Evolutionary conservation across 306 rosid species (phyloP).

Genomic region (Cucurbita maxima): DNA sequence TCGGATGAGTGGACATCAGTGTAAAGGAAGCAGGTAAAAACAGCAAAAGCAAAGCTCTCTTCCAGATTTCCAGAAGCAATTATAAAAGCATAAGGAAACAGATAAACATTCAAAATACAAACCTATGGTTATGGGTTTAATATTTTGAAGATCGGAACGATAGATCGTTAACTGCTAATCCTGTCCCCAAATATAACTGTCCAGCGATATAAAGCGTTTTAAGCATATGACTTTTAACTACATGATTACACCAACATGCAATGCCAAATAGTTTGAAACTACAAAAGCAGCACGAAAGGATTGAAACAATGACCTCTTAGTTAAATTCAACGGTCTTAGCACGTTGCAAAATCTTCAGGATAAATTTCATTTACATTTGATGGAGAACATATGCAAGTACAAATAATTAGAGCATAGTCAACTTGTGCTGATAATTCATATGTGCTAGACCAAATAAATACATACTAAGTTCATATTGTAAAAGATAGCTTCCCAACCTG

Average conservation of each 20-base stretch:
- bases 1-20: neutral
- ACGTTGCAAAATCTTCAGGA: neutral
- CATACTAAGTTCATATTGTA: neutral
- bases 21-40: neutral
- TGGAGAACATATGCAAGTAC: neutral
- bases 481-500: slow-evolving; percentile 30
- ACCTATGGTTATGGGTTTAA: neutral
- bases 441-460: neutral
- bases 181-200: too few relatives aligned
- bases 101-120: neutral
- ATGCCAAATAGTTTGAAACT: neutral
- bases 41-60: neutral
- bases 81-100: neutral
- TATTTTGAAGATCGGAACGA: too few relatives aligned
- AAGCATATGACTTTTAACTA: neutral
- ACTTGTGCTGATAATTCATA: neutral
- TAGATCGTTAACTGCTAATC: too few relatives aligned
- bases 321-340: neutral
- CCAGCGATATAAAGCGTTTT: too few relatives aligned
- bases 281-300: neutral
- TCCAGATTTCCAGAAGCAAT: neutral
- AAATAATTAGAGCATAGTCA: neutral
- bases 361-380: neutral
- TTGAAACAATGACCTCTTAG: neutral
- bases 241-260: neutral